Evolutionary conservation across 2,329 filamentous ascomycete genomes (phyloP).

Genomic region (Dryadomyces quercivorus): DNA sequence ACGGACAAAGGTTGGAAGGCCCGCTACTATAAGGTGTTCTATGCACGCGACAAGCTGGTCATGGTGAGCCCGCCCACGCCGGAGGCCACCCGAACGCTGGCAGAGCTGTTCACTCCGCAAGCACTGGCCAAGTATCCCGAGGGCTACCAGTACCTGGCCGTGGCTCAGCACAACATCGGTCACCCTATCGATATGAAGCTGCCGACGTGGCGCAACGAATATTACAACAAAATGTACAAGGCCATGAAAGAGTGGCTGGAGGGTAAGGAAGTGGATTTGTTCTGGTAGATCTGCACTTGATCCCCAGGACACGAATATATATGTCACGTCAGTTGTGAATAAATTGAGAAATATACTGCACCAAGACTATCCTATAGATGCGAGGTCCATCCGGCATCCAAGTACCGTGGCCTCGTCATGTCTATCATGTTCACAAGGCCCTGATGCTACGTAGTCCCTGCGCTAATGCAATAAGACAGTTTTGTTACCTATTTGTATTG

Average conservation of each 20-base stretch:
- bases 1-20: conserved; percentile 21
- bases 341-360: too few species aligned
- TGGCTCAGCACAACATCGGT: conserved; percentile 30
- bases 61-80: conserved; percentile 1
- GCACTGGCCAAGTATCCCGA: conserved; percentile 26
- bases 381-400: too few species aligned
- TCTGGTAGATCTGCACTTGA: background rate
- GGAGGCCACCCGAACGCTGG: conserved; percentile 23
- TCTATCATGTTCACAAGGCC: too few species aligned
- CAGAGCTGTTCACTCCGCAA: conserved; percentile 15
- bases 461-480: too few species aligned
- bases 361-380: too few species aligned
- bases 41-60: conserved; percentile 37
- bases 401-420: too few species aligned
- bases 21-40: conserved; percentile 32
- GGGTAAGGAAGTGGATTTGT: background rate
- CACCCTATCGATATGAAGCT: conserved; percentile 28
- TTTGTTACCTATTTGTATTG: too few species aligned
- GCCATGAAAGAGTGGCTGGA: background rate
- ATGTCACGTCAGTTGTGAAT: too few species aligned
- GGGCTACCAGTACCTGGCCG: conserved; percentile 33
- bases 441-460: too few species aligned
- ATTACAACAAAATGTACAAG: background rate
- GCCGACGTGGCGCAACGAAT: conserved; percentile 18
- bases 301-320: too few species aligned